Evolutionary conservation across 1,139 yeast genomes (phyloP).

Genomic region (Candida mesenterica): DNA sequence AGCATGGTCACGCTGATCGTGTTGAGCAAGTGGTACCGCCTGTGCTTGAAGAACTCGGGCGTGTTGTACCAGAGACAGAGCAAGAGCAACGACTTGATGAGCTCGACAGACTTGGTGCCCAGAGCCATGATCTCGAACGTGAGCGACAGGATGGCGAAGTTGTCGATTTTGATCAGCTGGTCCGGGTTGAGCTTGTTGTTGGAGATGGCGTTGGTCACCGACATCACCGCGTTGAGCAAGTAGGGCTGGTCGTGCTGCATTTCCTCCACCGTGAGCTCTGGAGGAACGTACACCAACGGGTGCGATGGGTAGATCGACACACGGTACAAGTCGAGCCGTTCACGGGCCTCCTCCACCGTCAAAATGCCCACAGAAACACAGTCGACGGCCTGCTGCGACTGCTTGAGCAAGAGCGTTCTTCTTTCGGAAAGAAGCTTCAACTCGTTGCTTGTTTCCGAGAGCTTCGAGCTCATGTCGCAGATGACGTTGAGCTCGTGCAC

Average conservation of each 20-base stretch:
- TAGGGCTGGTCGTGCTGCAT: slow-evolving; percentile 55
- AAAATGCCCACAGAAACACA: slow-evolving; percentile 48
- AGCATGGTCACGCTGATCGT: slow-evolving; percentile 66
- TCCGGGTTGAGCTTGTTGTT: slow-evolving; percentile 28
- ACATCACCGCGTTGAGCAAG: slow-evolving; percentile 63
- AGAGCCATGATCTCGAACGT: slow-evolving; percentile 62
- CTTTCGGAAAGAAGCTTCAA: slow-evolving; percentile 36
- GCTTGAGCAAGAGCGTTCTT: slow-evolving; percentile 32
- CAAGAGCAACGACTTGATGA: slow-evolving; percentile 60
- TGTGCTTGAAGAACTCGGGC: slow-evolving; percentile 76
- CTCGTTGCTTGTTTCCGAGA: slow-evolving; percentile 39
- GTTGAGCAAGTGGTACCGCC: slow-evolving; percentile 71
- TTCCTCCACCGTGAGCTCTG: slow-evolving; percentile 40
- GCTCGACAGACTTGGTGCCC: slow-evolving; percentile 72
- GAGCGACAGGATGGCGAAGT: slow-evolving; percentile 55
- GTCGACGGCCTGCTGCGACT: slow-evolving; percentile 29
- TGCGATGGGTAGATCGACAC: slow-evolving; percentile 36
- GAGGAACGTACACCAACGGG: slow-evolving; percentile 57
- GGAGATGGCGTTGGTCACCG: slow-evolving; percentile 52
- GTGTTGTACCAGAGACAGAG: slow-evolving; percentile 79
- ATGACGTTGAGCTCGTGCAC: slow-evolving; percentile 38
- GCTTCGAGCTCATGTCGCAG: slow-evolving; percentile 26
- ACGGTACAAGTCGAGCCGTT: slow-evolving; percentile 44
- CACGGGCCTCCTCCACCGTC: slow-evolving; percentile 48
- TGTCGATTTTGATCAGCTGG: slow-evolving; percentile 47